Evolutionary conservation across 2,329 filamentous ascomycete genomes (phyloP).

Genomic region (Paradendryphiella salina): DNA sequence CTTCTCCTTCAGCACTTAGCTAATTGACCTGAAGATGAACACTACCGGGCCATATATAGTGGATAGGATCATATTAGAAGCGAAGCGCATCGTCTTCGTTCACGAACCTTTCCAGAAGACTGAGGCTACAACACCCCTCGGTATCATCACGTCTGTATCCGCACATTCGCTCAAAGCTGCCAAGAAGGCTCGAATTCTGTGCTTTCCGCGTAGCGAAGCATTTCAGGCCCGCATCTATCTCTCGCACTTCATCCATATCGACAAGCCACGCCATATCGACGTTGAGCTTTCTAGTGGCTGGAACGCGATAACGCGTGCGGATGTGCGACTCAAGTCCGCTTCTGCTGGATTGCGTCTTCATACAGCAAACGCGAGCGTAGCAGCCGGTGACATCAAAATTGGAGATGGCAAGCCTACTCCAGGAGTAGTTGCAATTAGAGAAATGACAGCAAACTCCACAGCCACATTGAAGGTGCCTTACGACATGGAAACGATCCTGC

Average conservation of each 20-base stretch:
- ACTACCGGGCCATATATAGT: constrained; percentile 75
- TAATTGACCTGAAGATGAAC: constrained; percentile 56
- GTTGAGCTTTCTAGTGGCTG: constrained; percentile 72
- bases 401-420: constrained; percentile 50
- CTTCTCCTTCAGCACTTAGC: constrained; percentile 2
- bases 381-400: constrained; percentile 50
- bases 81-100: constrained; percentile 66
- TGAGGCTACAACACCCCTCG: constrained; percentile 52
- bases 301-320: constrained; percentile 62
- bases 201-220: constrained; percentile 71
- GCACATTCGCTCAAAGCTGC: constrained; percentile 39
- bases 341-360: constrained; percentile 63
- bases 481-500: constrained; percentile 75
- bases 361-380: constrained; percentile 54
- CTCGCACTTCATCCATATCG: constrained; percentile 74
- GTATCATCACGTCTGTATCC: constrained; percentile 52
- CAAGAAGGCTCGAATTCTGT: constrained; percentile 62
- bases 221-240: constrained; percentile 70
- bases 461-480: constrained; percentile 75
- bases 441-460: constrained; percentile 51
- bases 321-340: constrained; percentile 60
- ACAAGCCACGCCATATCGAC: constrained; percentile 76
- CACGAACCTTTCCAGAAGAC: constrained; percentile 64
- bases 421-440: constrained; percentile 52
- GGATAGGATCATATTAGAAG: constrained; percentile 68